phyloP scores from a whole-genome alignment of 1,284 basidiomycete genomes.

The Tylopilus orsonianus region DNA sequence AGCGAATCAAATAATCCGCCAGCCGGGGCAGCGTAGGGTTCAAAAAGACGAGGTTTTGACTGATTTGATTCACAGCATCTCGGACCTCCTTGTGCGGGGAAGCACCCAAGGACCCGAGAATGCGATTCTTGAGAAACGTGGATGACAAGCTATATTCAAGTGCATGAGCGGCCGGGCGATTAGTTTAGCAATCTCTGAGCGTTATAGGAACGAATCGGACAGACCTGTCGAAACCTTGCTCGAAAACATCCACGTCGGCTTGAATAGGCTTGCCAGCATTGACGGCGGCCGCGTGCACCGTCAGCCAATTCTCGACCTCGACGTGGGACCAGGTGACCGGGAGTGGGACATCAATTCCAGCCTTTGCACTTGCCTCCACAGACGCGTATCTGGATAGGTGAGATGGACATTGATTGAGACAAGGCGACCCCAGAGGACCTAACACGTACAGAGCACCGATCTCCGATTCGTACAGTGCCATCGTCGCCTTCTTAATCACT shows the following conservation, averaged over 20 bases:
- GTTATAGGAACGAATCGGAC: not conserved
- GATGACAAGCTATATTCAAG: conserved; percentile 18
- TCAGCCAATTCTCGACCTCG: conserved; percentile 28
- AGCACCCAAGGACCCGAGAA: conserved; percentile 19
- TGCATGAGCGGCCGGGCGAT: not conserved
- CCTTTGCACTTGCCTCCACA: conserved; percentile 18
- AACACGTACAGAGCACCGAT: conserved; percentile 26
- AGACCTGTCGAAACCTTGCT: conserved; percentile 35
- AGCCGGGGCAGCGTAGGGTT: conserved; percentile 27
- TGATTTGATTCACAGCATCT: conserved; percentile 14
- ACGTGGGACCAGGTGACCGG: conserved; percentile 19
- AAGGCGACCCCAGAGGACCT: not conserved
- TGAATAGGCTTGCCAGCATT: conserved; percentile 17
- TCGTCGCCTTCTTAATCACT: conserved; percentile 28
- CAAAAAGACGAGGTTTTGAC: conserved; percentile 31
- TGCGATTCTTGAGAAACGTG: conserved; percentile 26
- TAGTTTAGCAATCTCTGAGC: not conserved
- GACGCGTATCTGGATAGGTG: conserved; percentile 10
- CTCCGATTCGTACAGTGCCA: conserved; percentile 28
- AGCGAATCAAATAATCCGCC: conserved; percentile 11
- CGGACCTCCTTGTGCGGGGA: conserved; percentile 10
- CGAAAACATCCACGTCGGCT: conserved; percentile 22
- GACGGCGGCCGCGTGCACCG: conserved; percentile 25
- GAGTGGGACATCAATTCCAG: conserved; percentile 13
- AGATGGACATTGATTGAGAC: not conserved